phyloP scores from a whole-genome alignment of 2,329 filamentous ascomycete species.

The Calonectria pseudoreteaudii region DNA sequence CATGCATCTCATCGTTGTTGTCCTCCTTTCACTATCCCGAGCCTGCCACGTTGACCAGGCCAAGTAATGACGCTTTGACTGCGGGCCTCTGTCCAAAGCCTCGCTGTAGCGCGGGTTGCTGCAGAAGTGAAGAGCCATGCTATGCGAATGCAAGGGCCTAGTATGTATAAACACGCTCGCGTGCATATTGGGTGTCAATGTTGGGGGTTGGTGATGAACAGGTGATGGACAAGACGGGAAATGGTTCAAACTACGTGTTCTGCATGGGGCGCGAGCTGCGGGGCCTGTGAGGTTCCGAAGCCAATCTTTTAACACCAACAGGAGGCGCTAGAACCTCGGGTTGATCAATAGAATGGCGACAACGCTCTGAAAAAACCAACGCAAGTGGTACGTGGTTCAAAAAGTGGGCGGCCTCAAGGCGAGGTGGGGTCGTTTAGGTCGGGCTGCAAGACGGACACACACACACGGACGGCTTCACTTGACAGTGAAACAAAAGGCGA shows the following conservation, averaged over 20 bases:
- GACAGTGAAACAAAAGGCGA: background rate
- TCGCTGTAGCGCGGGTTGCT: background rate
- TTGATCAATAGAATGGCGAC: background rate
- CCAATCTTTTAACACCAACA: background rate
- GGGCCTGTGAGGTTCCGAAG: background rate
- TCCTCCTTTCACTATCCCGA: background rate
- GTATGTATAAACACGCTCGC: background rate
- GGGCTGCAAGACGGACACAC: conserved; percentile 1
- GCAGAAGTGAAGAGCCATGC: background rate
- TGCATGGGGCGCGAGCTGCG: background rate
- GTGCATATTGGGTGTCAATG: background rate
- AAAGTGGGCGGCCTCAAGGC: background rate
- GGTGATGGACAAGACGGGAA: background rate
- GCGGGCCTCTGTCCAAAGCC: background rate
- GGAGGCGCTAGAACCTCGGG: background rate
- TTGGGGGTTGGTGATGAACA: background rate
- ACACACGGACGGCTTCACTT: too few relatives aligned
- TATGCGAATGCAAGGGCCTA: background rate
- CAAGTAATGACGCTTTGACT: background rate
- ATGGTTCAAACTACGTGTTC: background rate
- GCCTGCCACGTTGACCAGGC: background rate
- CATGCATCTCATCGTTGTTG: background rate
- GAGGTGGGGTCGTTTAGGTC: background rate
- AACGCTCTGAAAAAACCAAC: background rate
- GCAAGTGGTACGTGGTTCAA: background rate